Conservation (phyloP, 768 basidiomycete genomes). For the Tricholoma furcatifolium region DNA sequence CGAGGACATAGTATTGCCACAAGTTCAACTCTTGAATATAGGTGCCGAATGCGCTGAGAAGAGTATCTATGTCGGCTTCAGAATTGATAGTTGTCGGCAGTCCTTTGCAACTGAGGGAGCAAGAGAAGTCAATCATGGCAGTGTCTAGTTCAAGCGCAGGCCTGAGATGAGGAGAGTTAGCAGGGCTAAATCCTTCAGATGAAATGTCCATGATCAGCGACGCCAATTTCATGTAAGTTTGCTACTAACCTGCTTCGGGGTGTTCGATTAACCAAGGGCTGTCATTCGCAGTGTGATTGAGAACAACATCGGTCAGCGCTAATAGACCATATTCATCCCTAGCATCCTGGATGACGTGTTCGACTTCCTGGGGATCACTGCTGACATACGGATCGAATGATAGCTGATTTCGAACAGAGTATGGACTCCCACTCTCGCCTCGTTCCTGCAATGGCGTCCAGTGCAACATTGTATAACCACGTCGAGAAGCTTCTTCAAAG, state of each 20-base stretch:
- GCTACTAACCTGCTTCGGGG: slow-evolving; percentile 85
- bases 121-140: slow-evolving; percentile 81
- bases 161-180: slow-evolving; percentile 87
- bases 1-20: slow-evolving; percentile 95
- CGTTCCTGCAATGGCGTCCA: slow-evolving; percentile 94
- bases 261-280: slow-evolving; percentile 89
- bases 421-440: slow-evolving; percentile 88
- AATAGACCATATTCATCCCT: slow-evolving; percentile 86
- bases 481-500: slow-evolving; percentile 78
- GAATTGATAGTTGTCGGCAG: slow-evolving; percentile 72
- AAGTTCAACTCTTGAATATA: slow-evolving; percentile 66
- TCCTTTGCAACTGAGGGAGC: slow-evolving; percentile 56
- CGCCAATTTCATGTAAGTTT: background rate
- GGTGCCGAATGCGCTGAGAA: slow-evolving; percentile 63
- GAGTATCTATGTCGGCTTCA: slow-evolving; percentile 61
- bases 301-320: slow-evolving; percentile 91
- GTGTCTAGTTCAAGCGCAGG: slow-evolving; percentile 93
- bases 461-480: slow-evolving; percentile 98
- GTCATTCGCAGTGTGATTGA: slow-evolving; percentile 97
- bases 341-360: slow-evolving; percentile 65
- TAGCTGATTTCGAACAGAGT: slow-evolving; percentile 88
- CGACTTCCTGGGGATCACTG: slow-evolving; percentile 55
- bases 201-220: background rate
- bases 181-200: slow-evolving; percentile 76
- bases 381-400: slow-evolving; percentile 77